Percentiles rank a stretch among this genome's conserved stretches.
Evolutionary conservation across 2,329 filamentous ascomycete genomes (phyloP).

Genomic region (Phymatotrichopsis omnivora): DNA sequence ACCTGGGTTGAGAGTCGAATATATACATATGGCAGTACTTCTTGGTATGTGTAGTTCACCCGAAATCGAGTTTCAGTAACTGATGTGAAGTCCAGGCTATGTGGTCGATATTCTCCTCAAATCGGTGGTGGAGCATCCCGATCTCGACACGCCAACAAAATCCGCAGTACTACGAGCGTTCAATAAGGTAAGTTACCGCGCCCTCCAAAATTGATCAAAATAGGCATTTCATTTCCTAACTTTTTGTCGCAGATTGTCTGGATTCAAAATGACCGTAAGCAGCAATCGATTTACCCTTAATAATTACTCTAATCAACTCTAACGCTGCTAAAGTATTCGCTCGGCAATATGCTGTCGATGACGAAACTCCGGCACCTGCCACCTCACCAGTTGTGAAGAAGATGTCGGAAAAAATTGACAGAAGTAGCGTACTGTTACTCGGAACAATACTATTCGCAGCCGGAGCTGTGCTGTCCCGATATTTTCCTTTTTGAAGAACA

Average conservation of each 20-base stretch:
- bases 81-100: constrained; percentile 38
- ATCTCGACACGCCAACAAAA: constrained; percentile 55
- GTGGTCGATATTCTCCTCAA: constrained; percentile 68
- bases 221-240: neutral
- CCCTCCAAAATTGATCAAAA: neutral
- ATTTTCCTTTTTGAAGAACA: too few relatives aligned
- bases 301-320: neutral
- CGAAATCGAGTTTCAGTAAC: neutral
- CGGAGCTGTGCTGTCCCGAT: neutral
- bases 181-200: constrained; percentile 48
- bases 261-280: constrained; percentile 62
- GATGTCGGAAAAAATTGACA: neutral
- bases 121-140: constrained; percentile 59
- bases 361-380: neutral
- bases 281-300: neutral
- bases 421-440: neutral
- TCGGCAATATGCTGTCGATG: constrained; percentile 16
- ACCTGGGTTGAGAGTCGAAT: constrained; percentile 56
- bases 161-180: constrained; percentile 65
- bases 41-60: constrained; percentile 37
- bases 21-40: constrained; percentile 64
- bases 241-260: constrained; percentile 44
- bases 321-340: constrained; percentile 18
- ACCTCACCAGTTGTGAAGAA: neutral
- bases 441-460: neutral